These are phyloP conservation scores for Mycena rebaudengoi DNA, from an alignment of 768 basidiomycete species.

Conservation along the genomic window DNA sequence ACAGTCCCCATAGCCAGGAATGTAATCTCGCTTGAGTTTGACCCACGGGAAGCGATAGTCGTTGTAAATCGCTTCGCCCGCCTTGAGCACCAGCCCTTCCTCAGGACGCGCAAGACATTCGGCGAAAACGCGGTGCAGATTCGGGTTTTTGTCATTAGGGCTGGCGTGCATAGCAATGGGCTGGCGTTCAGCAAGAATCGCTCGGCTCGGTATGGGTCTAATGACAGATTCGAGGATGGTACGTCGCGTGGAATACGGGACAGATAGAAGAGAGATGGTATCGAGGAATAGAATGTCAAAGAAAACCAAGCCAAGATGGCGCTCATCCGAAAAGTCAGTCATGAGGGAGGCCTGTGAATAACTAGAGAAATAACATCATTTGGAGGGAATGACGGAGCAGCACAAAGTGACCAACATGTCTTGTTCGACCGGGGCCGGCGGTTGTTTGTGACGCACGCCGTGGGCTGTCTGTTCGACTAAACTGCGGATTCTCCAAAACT, in stretches of 20 bases:
- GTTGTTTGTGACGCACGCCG: conserved; percentile 43
- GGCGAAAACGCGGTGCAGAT: conserved; percentile 57
- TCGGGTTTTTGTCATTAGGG: conserved; percentile 24
- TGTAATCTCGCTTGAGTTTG: conserved; percentile 91
- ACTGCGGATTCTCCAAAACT: conserved; percentile 78
- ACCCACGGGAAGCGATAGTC: conserved; percentile 78
- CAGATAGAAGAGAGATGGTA: conserved; percentile 60
- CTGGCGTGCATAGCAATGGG: conserved; percentile 50
- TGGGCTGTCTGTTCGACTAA: conserved; percentile 68
- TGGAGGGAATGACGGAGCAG: too few species aligned
- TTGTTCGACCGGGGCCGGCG: too few species aligned
- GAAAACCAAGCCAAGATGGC: conserved; percentile 83
- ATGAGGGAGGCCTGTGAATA: conserved; percentile 41
- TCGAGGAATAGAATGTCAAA: conserved; percentile 86
- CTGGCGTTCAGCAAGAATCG: conserved; percentile 67
- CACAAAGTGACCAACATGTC: too few species aligned
- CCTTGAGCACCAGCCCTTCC: conserved; percentile 84
- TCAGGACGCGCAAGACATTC: conserved; percentile 58
- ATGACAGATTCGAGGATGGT: conserved; percentile 67
- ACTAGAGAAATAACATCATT: too few species aligned
- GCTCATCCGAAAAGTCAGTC: conserved; percentile 44
- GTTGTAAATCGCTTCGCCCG: conserved; percentile 72
- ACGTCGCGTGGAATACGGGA: conserved; percentile 68
- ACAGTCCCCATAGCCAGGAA: conserved; percentile 83
- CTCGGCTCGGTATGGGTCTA: conserved; percentile 60